Percentiles rank a stretch among this genome's conserved stretches.
Conservation (phyloP, 192 early-diverging fungal genomes). For the Coemansia furcata region DNA sequence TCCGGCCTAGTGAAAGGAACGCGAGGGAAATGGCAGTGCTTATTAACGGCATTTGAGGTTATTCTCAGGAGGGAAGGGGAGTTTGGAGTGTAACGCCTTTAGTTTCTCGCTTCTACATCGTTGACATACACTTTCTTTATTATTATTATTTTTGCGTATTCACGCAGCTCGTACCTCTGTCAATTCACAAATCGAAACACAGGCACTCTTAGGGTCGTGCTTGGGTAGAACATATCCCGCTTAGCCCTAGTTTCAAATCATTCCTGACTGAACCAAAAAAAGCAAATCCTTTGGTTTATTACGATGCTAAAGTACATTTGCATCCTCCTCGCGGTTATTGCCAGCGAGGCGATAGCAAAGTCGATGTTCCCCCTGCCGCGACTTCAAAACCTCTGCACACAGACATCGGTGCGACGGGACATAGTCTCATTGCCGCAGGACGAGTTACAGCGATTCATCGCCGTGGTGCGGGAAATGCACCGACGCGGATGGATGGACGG, state of each 20-base stretch:
- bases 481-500: constrained; percentile 56
- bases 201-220: not conserved
- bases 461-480: constrained; percentile 49
- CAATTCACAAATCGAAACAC: not conserved
- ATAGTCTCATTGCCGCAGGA: constrained; percentile 24
- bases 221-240: not conserved
- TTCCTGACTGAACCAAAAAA: not conserved
- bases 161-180: too few species aligned
- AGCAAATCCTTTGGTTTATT: not conserved
- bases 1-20: not conserved
- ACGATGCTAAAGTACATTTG: constrained; percentile 43
- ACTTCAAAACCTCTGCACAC: constrained; percentile 27
- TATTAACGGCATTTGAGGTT: constrained; percentile 1
- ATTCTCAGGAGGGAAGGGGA: not conserved
- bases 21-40: not conserved
- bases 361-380: constrained; percentile 47
- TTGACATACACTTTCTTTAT: not conserved
- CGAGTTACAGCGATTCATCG: constrained; percentile 39
- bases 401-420: constrained; percentile 34
- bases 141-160: not conserved
- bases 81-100: not conserved
- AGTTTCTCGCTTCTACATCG: not conserved
- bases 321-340: constrained; percentile 19
- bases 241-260: not conserved
- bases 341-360: constrained; percentile 23